Conservation (phyloP, 257 asterid genomes). For the Solanum chaucha region DNA sequence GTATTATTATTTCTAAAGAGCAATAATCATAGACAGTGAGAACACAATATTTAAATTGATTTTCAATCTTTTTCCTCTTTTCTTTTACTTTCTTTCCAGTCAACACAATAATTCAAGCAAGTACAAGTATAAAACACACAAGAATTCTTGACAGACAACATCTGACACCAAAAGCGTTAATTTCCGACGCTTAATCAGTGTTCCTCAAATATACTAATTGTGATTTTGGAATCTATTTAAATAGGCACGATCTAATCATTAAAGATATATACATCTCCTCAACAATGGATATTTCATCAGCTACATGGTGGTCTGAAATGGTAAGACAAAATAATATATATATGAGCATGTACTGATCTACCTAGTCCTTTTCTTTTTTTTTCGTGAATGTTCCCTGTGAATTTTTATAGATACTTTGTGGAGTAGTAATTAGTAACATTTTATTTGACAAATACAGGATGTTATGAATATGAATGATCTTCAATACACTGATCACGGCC, state of each 20-base stretch:
- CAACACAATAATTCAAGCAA: not conserved
- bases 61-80: not conserved
- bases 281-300: conserved; percentile 1
- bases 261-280: not conserved
- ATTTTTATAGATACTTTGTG: not conserved
- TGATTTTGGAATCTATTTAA: not conserved
- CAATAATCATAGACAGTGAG: not conserved
- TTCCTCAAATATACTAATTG: not conserved
- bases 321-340: not conserved
- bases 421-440: not conserved
- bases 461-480: not conserved
- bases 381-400: not conserved
- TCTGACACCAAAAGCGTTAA: not conserved
- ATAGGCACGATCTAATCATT: not conserved
- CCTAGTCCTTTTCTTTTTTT: not conserved
- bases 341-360: no score
- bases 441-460: not conserved
- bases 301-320: conserved; percentile 4
- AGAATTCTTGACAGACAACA: not conserved
- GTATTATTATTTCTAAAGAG: not conserved
- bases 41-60: not conserved
- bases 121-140: not conserved
- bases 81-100: not conserved
- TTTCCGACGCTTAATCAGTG: not conserved
- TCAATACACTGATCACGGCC: not conserved